Evolutionary conservation across 2,329 filamentous ascomycete species (phyloP).

Genomic region (Emergomyces orientalis): DNA sequence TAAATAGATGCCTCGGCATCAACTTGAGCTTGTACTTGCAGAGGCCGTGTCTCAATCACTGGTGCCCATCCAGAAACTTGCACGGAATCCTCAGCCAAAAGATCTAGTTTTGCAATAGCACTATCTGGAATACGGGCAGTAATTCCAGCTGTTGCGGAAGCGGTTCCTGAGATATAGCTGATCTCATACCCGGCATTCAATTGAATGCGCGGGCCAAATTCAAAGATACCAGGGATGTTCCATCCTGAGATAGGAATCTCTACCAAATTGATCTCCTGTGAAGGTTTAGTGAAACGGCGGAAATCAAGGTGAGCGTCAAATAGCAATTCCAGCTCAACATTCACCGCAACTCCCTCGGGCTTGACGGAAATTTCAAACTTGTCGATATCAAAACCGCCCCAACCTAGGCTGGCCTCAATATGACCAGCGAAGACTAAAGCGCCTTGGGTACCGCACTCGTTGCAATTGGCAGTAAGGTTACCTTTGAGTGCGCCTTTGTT

Average conservation of each 20-base stretch:
- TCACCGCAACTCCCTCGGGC: conserved; percentile 5
- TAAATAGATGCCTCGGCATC: conserved; percentile 7
- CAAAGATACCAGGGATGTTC: conserved; percentile 10
- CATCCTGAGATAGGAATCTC: conserved; percentile 9
- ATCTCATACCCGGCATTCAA: conserved; percentile 10
- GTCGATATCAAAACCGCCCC: conserved; percentile 7
- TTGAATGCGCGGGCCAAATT: conserved; percentile 9
- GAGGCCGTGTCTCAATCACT: conserved; percentile 6
- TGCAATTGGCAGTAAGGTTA: conserved; percentile 9
- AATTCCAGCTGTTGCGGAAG: conserved; percentile 9
- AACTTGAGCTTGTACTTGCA: conserved; percentile 8
- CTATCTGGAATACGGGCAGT: conserved; percentile 7
- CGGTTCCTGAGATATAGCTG: conserved; percentile 7
- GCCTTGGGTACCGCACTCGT: conserved; percentile 8
- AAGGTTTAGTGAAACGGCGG: background rate
- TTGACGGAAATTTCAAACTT: conserved; percentile 9
- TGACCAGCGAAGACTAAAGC: conserved; percentile 10
- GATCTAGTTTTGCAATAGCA: conserved; percentile 10
- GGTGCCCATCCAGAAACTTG: conserved; percentile 10
- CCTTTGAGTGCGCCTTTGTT: conserved; percentile 7
- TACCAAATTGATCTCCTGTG: conserved; percentile 7
- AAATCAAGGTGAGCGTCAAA: conserved; percentile 8
- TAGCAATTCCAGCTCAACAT: conserved; percentile 3
- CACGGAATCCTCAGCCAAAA: conserved; percentile 5
- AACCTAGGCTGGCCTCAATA: conserved; percentile 9